Conservation (phyloP, 2,329 filamentous ascomycete species). For the Sporothrix globosa region DNA sequence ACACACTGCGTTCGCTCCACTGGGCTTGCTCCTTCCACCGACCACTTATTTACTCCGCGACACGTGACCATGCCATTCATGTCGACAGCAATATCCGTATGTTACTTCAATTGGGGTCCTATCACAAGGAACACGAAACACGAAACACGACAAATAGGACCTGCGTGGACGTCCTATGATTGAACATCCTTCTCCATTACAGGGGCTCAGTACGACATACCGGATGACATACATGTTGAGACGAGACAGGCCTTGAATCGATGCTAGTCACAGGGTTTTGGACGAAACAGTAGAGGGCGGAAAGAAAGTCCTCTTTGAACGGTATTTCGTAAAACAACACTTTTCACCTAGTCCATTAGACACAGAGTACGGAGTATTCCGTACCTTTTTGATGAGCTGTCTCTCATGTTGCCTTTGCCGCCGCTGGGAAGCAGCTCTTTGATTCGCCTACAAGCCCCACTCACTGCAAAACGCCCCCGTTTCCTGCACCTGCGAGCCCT, state of each 20-base stretch:
- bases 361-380: no score
- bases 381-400: no score
- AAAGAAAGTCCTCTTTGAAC: not conserved
- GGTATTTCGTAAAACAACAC: not conserved
- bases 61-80: not conserved
- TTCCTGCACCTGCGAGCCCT: not conserved
- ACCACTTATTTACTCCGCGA: not conserved
- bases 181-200: no score
- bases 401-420: not conserved
- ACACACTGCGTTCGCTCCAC: not conserved
- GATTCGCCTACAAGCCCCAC: slow-evolving; percentile 14
- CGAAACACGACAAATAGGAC: not conserved
- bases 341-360: no score
- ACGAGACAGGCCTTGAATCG: not conserved
- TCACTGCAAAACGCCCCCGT: not conserved
- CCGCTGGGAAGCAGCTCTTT: not conserved
- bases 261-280: no score
- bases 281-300: no score
- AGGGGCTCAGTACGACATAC: not conserved
- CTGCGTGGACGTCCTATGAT: not conserved
- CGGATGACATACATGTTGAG: not conserved
- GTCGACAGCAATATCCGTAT: not conserved
- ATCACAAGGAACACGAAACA: no score
- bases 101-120: no score
- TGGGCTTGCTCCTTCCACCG: not conserved